These are phyloP conservation scores for Talaromyces stipitatus DNA, from an alignment of 495 filamentous ascomycete genomes.

Conservation along the genomic window DNA sequence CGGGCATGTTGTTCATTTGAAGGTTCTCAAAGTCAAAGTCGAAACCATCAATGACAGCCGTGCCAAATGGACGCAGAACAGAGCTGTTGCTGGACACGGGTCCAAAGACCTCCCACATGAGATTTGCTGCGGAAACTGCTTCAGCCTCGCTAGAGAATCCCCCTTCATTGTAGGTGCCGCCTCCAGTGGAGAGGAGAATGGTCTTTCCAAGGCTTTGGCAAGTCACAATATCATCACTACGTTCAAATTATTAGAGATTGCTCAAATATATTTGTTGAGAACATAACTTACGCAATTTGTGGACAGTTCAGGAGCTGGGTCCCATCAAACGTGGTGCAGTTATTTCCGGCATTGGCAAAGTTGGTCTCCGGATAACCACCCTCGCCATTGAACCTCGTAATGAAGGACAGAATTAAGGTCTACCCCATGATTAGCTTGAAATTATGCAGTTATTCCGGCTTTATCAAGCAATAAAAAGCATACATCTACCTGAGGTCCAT, in stretches of 20 bases:
- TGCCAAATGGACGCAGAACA: constrained; percentile 54
- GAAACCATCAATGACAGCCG: constrained; percentile 60
- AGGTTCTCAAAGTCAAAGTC: constrained; percentile 58
- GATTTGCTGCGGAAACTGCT: constrained; percentile 47
- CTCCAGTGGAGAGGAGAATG: constrained; percentile 61
- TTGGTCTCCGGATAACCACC: constrained; percentile 48
- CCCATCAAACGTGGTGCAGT: constrained; percentile 49
- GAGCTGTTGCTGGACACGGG: constrained; percentile 25
- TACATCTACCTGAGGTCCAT: constrained; percentile 7
- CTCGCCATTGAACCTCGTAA: constrained; percentile 1
- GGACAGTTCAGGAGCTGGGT: constrained; percentile 53
- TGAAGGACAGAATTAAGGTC: constrained; percentile 45
- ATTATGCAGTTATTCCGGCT: background rate
- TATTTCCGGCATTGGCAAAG: constrained; percentile 51
- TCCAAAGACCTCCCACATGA: constrained; percentile 65
- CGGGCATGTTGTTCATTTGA: constrained; percentile 37
- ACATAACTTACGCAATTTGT: constrained; percentile 45
- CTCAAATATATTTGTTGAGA: background rate
- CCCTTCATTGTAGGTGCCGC: constrained; percentile 53
- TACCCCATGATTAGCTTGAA: background rate
- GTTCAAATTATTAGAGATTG: background rate
- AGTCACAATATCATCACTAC: constrained; percentile 47
- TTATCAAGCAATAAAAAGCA: background rate
- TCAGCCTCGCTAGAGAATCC: constrained; percentile 48
- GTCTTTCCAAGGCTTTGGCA: constrained; percentile 62